Conservation (phyloP, 2,329 filamentous ascomycete species). For the Orbilia oligospora region DNA sequence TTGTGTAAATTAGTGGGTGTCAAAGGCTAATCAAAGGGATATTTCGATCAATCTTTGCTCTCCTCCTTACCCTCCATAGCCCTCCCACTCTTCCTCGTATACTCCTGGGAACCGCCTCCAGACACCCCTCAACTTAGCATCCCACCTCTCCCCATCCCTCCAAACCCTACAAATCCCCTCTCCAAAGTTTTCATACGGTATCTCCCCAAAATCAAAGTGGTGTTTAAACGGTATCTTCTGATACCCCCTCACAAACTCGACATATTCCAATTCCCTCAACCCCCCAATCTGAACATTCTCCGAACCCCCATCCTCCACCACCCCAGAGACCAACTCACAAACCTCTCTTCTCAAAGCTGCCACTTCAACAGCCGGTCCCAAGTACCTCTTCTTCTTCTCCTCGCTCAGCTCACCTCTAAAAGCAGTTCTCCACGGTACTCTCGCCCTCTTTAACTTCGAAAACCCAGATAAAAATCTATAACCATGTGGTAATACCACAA, state of each 20-base stretch:
- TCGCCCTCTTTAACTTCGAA: background rate
- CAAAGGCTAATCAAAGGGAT: too few relatives aligned
- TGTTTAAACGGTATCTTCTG: background rate
- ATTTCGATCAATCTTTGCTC: too few relatives aligned
- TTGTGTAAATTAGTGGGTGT: too few relatives aligned
- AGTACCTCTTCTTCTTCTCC: background rate
- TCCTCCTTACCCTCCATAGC: too few relatives aligned
- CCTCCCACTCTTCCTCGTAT: too few relatives aligned
- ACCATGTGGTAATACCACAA: background rate
- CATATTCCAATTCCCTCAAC: background rate
- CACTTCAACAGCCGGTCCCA: background rate
- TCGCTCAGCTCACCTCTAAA: background rate
- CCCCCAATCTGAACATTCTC: too few relatives aligned
- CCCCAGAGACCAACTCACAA: background rate
- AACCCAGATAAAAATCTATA: background rate
- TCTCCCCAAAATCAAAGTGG: background rate
- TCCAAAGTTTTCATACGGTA: background rate
- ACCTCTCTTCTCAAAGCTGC: background rate
- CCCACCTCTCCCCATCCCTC: background rate
- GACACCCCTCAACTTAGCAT: background rate
- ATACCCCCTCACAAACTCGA: constrained; percentile 22
- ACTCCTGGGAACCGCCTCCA: background rate
- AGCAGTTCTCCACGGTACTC: background rate
- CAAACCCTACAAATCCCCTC: background rate
- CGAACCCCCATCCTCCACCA: background rate